phyloP scores from a whole-genome alignment of 371 early-diverging fungal genomes.

The Mucor piriformis region DNA sequence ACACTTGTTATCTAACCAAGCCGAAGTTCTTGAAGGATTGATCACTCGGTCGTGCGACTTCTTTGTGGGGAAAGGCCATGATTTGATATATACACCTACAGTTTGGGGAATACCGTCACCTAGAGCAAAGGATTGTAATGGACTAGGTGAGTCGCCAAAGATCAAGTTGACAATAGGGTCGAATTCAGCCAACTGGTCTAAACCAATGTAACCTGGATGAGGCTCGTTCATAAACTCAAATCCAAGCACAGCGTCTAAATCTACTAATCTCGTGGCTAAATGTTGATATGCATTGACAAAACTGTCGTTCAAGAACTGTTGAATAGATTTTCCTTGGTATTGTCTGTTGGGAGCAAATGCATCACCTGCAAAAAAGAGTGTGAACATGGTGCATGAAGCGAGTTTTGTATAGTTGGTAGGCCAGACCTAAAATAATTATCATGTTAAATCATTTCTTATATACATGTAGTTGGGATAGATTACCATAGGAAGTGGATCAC shows the following conservation, averaged over 20 bases:
- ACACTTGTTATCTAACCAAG: constrained; percentile 66
- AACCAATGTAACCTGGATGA: constrained; percentile 77
- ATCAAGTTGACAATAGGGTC: constrained; percentile 70
- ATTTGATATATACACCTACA: constrained; percentile 71
- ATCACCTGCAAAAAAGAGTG: constrained; percentile 81
- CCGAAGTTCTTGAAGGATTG: constrained; percentile 58
- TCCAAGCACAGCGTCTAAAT: constrained; percentile 69
- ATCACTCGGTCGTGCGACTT: constrained; percentile 57
- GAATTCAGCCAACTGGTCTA: constrained; percentile 56
- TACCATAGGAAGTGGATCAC: constrained; percentile 75
- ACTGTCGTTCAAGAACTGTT: constrained; percentile 56
- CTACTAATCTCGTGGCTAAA: constrained; percentile 59
- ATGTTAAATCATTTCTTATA: too few species aligned
- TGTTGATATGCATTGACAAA: constrained; percentile 60
- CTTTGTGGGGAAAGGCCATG: constrained; percentile 76
- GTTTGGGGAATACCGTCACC: constrained; percentile 67
- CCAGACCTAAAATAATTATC: too few species aligned
- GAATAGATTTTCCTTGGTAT: constrained; percentile 56
- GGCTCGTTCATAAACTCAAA: constrained; percentile 89
- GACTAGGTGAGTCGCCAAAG: constrained; percentile 71
- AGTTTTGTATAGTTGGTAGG: constrained; percentile 83
- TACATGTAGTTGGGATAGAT: too few species aligned
- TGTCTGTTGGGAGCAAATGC: constrained; percentile 69
- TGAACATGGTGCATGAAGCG: constrained; percentile 84
- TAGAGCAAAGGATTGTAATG: constrained; percentile 73